Evolutionary conservation across 2,329 filamentous ascomycete species (phyloP).

Genomic region (Apiospora saccharicola): DNA sequence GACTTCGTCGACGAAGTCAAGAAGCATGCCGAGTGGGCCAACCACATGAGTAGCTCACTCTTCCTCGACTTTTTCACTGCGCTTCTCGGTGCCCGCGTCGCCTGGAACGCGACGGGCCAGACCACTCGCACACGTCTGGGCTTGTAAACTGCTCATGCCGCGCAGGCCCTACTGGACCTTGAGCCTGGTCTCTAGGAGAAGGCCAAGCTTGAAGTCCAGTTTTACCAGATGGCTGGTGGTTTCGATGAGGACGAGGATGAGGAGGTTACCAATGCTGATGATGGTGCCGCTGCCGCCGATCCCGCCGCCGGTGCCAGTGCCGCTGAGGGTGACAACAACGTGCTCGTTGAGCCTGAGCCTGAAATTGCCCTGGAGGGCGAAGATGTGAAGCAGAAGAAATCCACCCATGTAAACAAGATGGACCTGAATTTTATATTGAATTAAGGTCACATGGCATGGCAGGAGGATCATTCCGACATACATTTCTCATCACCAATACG

Average conservation of each 20-base stretch:
- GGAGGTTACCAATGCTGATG: background rate
- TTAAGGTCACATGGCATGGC: no score
- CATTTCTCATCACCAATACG: no score
- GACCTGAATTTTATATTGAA: background rate
- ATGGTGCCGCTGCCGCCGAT: no score
- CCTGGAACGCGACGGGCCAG: no score
- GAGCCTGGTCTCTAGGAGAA: background rate
- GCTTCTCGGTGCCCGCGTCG: no score
- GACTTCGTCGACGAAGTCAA: background rate
- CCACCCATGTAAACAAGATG: background rate
- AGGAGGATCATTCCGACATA: no score
- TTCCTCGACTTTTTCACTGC: background rate
- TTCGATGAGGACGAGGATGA: background rate
- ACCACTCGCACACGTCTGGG: no score
- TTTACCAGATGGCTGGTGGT: background rate
- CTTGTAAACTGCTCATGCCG: background rate
- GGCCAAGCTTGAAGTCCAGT: background rate
- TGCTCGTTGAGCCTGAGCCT: background rate
- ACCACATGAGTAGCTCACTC: background rate
- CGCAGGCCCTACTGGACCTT: background rate
- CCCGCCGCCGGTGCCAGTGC: background rate
- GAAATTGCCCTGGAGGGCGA: background rate
- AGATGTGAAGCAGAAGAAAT: background rate
- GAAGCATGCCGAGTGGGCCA: background rate
- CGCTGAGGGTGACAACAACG: background rate